These are phyloP conservation scores for Tephrocybe sp. DNA, from an alignment of 768 basidiomycete genomes.

Conservation along the genomic window DNA sequence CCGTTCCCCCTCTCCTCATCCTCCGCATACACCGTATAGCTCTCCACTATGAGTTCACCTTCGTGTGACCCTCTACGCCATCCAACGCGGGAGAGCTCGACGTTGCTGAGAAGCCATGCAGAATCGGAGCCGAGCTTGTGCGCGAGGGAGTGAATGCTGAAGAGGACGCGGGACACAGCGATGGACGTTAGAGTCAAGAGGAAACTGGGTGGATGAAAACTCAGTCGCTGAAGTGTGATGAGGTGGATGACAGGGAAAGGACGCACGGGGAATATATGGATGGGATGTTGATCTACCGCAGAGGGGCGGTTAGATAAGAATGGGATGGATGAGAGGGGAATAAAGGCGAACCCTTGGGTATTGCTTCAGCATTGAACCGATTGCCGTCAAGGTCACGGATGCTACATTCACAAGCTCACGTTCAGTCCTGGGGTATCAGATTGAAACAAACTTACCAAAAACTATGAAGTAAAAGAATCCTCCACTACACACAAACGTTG, in stretches of 20 bases:
- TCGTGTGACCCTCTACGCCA: slow-evolving; percentile 35
- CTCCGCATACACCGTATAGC: slow-evolving; percentile 14
- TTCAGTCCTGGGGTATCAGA: background rate
- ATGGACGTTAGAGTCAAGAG: slow-evolving; percentile 28
- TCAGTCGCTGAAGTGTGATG: background rate
- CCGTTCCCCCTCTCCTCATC: slow-evolving; percentile 4
- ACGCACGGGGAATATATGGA: slow-evolving; percentile 36
- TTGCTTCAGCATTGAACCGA: slow-evolving; percentile 32
- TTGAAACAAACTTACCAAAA: slow-evolving; percentile 25
- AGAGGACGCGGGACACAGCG: slow-evolving; percentile 28
- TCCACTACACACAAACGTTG: slow-evolving; percentile 26
- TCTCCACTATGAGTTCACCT: slow-evolving; percentile 38
- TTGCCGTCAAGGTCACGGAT: slow-evolving; percentile 30
- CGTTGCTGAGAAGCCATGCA: slow-evolving; percentile 43
- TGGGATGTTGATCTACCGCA: slow-evolving; percentile 33
- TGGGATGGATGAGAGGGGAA: background rate
- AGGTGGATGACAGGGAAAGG: background rate
- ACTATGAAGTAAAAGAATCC: slow-evolving; percentile 43
- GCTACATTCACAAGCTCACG: slow-evolving; percentile 22
- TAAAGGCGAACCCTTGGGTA: slow-evolving; percentile 23
- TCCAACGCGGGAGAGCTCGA: slow-evolving; percentile 42
- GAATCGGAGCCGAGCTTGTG: slow-evolving; percentile 38
- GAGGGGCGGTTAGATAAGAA: background rate
- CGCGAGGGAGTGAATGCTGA: slow-evolving; percentile 39
- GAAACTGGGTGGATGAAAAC: slow-evolving; percentile 16